A percentile compares a stretch with the other conserved stretches of the same genome.
Conservation (phyloP, 306 rosid genomes). For the Gynostemma pentaphyllum region DNA sequence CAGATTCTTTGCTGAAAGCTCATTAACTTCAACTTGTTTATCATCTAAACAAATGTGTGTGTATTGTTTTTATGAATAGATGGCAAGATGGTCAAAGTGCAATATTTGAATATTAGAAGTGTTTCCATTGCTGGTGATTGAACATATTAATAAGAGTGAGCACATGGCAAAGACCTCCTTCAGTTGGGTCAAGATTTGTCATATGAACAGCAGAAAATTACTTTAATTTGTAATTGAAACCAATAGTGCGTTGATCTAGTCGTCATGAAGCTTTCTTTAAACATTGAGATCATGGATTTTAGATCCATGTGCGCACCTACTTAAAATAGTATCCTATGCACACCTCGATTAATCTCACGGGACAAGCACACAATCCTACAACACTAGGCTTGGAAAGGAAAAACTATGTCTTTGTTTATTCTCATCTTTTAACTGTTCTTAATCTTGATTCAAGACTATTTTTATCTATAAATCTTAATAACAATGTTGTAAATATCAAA, state of each 20-base stretch:
- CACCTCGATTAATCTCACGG: no score
- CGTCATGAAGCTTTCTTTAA: no score
- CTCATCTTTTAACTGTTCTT: background rate
- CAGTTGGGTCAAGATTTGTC: background rate
- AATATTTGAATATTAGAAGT: background rate
- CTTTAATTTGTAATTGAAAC: no score
- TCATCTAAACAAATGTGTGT: background rate
- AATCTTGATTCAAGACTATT: background rate
- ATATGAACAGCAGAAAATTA: constrained; percentile 1
- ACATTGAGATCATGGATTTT: no score
- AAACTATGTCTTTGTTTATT: no score
- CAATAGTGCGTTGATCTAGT: no score
- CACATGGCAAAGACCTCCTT: background rate
- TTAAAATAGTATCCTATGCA: no score
- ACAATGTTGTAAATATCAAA: no score
- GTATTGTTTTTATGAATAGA: background rate
- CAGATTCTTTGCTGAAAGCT: no score
- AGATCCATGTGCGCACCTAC: no score
- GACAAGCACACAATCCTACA: no score
- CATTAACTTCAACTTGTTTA: background rate
- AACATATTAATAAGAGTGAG: background rate
- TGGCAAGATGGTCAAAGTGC: background rate
- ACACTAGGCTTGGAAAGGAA: no score
- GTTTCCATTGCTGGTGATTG: background rate
- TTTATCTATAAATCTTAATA: background rate